Conservation (phyloP, 2,329 filamentous ascomycete species). For the Metarhizium anisopliae region DNA sequence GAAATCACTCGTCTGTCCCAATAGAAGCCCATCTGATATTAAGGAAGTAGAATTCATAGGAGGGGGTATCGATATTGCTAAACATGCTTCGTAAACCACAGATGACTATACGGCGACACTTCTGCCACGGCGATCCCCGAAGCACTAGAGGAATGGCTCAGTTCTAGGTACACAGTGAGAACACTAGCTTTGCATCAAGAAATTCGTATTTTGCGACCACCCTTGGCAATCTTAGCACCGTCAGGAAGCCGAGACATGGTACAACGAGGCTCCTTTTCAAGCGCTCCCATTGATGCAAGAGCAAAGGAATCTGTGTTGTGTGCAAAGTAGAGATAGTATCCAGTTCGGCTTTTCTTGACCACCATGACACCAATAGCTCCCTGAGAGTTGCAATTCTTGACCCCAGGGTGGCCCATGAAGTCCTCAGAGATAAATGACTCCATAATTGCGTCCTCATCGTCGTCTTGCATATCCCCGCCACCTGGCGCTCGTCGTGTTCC, state of each 20-base stretch:
- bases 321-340: conserved; percentile 81
- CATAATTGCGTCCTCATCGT: conserved; percentile 69
- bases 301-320: conserved; percentile 92
- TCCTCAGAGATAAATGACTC: conserved; percentile 74
- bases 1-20: not conserved
- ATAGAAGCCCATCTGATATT: not conserved
- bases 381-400: conserved; percentile 67
- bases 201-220: conserved; percentile 40
- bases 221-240: conserved; percentile 43
- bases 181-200: conserved; percentile 12
- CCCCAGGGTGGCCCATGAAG: conserved; percentile 87
- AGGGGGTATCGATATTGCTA: not conserved
- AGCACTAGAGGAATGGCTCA: not conserved
- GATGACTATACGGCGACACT: not conserved
- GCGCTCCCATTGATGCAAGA: conserved; percentile 77
- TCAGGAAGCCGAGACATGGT: conserved; percentile 74
- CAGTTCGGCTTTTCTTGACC: conserved; percentile 72
- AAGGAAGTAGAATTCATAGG: not conserved
- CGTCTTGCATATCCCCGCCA: conserved; percentile 55
- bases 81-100: not conserved
- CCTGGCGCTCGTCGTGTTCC: conserved; percentile 49
- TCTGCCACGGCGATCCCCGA: not conserved
- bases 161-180: not conserved
- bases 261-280: conserved; percentile 64
- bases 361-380: conserved; percentile 86